These are phyloP conservation scores for Jaapia argillacea DNA, from an alignment of 768 basidiomycete genomes.

Conservation along the genomic window DNA sequence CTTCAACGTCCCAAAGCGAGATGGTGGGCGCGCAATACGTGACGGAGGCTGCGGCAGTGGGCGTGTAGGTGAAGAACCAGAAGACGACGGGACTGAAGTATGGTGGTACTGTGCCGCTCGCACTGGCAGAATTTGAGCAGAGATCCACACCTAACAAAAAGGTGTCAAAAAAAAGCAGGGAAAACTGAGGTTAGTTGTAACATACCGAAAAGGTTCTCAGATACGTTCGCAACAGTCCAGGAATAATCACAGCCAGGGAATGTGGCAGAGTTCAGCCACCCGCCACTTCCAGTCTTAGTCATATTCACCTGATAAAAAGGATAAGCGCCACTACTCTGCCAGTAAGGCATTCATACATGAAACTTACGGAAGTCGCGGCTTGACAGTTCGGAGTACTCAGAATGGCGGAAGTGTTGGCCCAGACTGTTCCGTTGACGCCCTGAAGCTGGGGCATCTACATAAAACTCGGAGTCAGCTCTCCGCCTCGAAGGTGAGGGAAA, in stretches of 20 bases:
- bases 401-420: slow-evolving; percentile 38
- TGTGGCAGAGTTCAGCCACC: slow-evolving; percentile 35
- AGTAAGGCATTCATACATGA: no score
- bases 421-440: slow-evolving; percentile 34
- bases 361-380: slow-evolving; percentile 23
- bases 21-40: slow-evolving; percentile 38
- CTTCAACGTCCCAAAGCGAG: slow-evolving; percentile 33
- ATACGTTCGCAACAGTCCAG: slow-evolving; percentile 29
- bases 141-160: slow-evolving; percentile 4
- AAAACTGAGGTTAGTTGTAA: background rate
- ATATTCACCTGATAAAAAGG: no score
- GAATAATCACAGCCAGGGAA: slow-evolving; percentile 28
- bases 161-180: slow-evolving; percentile 1
- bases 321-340: no score
- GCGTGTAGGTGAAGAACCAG: slow-evolving; percentile 46
- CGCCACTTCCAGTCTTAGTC: slow-evolving; percentile 17
- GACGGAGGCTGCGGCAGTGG: slow-evolving; percentile 28
- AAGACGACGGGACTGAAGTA: slow-evolving; percentile 41
- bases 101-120: slow-evolving; percentile 15
- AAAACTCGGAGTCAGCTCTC: no score
- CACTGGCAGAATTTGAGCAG: no score
- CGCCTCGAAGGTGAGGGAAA: background rate
- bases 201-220: slow-evolving; percentile 34
- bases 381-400: slow-evolving; percentile 35
- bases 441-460: slow-evolving; percentile 26